Conservation (phyloP, 1,284 basidiomycete species). For the Ganoderma sinense region DNA sequence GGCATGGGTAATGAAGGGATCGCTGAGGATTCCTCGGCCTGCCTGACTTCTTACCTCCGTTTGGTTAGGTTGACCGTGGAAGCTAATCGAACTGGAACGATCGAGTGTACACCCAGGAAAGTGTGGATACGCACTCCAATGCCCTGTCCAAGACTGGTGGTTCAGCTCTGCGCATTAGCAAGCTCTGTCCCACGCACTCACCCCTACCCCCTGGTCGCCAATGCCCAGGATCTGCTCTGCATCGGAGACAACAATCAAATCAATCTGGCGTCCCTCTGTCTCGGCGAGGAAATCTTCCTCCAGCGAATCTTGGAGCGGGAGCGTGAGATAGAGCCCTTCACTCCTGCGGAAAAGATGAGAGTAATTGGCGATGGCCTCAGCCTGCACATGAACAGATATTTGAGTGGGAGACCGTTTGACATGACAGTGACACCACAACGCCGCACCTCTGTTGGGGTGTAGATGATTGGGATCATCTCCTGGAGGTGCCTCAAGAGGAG, state of each 20-base stretch:
- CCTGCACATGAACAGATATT: slow-evolving; percentile 44
- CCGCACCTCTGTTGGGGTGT: slow-evolving; percentile 72
- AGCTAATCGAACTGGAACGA: too few species aligned
- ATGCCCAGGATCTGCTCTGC: slow-evolving; percentile 87
- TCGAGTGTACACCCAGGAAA: too few species aligned
- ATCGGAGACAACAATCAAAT: slow-evolving; percentile 85
- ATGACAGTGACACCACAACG: not conserved
- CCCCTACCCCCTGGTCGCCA: slow-evolving; percentile 77
- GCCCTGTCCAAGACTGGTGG: slow-evolving; percentile 41
- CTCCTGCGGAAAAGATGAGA: slow-evolving; percentile 83
- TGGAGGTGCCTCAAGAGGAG: slow-evolving; percentile 68
- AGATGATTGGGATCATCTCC: slow-evolving; percentile 81
- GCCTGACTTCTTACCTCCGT: too few species aligned
- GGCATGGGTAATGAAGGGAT: too few species aligned
- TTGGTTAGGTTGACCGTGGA: too few species aligned
- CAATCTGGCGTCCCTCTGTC: slow-evolving; percentile 64
- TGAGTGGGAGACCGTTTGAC: not conserved
- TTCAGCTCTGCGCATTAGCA: not conserved
- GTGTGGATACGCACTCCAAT: slow-evolving; percentile 48
- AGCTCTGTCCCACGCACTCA: slow-evolving; percentile 38
- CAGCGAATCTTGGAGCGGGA: slow-evolving; percentile 73
- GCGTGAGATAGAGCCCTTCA: slow-evolving; percentile 74
- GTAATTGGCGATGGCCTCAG: slow-evolving; percentile 82
- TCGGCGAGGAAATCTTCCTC: slow-evolving; percentile 78
- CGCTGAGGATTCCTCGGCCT: too few species aligned